Percentiles rank a stretch among this genome's conserved stretches.
Evolutionary conservation across 2,329 filamentous ascomycete species (phyloP).

Genomic region (Exophiala sp.): DNA sequence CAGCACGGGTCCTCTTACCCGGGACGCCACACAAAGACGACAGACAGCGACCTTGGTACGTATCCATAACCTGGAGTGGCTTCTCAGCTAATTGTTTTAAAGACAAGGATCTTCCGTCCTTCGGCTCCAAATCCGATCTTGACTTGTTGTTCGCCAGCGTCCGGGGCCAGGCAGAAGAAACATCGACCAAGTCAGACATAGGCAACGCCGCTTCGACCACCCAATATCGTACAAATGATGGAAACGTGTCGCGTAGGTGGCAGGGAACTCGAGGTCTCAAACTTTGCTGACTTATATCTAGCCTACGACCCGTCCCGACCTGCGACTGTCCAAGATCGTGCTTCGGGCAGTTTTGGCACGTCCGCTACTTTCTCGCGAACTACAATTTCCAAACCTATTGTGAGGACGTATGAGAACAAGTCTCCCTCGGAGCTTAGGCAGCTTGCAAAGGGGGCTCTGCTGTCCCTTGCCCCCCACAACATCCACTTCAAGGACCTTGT

Average conservation of each 20-base stretch:
- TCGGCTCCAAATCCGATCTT: constrained; percentile 22
- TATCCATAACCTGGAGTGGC: background rate
- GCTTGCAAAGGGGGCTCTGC: constrained; percentile 59
- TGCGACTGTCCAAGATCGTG: constrained; percentile 11
- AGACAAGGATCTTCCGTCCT: constrained; percentile 22
- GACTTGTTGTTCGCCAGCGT: constrained; percentile 20
- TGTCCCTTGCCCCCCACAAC: constrained; percentile 57
- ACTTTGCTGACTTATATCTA: constrained; percentile 5
- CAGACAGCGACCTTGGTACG: constrained; percentile 16
- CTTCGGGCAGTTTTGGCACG: constrained; percentile 3
- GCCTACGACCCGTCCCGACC: constrained; percentile 23
- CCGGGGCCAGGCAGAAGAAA: constrained; percentile 7
- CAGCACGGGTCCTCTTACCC: constrained; percentile 5
- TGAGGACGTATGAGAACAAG: constrained; percentile 26
- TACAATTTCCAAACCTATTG: constrained; percentile 1
- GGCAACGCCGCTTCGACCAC: background rate
- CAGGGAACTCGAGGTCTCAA: background rate
- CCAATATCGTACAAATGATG: constrained; percentile 2
- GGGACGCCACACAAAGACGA: constrained; percentile 1
- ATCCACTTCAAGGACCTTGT: constrained; percentile 69
- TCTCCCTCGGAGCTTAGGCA: constrained; percentile 38
- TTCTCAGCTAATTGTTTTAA: constrained; percentile 7
- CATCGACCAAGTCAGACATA: background rate
- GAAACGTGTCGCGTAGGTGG: constrained; percentile 20
- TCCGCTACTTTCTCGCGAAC: background rate